phyloP scores from a whole-genome alignment of 2,329 filamentous ascomycete genomes.

The Chrysoporthe puriensis region DNA sequence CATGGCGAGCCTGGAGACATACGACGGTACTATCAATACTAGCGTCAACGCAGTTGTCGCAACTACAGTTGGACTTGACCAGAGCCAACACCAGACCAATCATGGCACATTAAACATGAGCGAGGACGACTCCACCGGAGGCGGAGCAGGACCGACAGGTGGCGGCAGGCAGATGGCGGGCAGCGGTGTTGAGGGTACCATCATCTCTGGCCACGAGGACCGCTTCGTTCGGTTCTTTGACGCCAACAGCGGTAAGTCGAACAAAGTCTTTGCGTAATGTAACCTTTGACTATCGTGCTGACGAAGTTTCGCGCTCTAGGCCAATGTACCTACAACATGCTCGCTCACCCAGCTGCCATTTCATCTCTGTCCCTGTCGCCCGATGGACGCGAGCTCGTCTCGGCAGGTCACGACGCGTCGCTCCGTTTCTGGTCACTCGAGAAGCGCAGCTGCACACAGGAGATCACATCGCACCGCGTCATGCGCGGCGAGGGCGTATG shows the following conservation, averaged over 20 bases:
- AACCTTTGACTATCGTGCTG: constrained; percentile 23
- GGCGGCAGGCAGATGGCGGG: constrained; percentile 67
- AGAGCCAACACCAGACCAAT: constrained; percentile 52
- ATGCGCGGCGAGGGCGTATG: constrained; percentile 98
- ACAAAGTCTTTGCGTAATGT: neutral
- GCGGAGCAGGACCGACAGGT: constrained; percentile 78
- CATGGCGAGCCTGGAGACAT: constrained; percentile 94
- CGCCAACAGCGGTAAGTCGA: constrained; percentile 89
- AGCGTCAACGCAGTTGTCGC: constrained; percentile 92
- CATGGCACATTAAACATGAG: constrained; percentile 55
- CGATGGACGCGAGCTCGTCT: constrained; percentile 91
- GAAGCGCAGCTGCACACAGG: constrained; percentile 92
- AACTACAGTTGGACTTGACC: constrained; percentile 81
- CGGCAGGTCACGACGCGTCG: constrained; percentile 92
- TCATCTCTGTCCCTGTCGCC: constrained; percentile 90
- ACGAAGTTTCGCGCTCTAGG: constrained; percentile 57
- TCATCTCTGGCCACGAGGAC: constrained; percentile 97
- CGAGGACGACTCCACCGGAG: constrained; percentile 69
- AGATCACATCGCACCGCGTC: constrained; percentile 88
- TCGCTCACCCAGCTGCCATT: constrained; percentile 92
- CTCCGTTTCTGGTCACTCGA: constrained; percentile 97
- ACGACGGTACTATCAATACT: constrained; percentile 76
- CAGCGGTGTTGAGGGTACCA: constrained; percentile 85
- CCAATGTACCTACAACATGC: constrained; percentile 99
- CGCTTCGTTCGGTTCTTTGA: constrained; percentile 96